Conservation (phyloP, 108 stramenopile genomes). For the Parietichytrium sp. region DNA sequence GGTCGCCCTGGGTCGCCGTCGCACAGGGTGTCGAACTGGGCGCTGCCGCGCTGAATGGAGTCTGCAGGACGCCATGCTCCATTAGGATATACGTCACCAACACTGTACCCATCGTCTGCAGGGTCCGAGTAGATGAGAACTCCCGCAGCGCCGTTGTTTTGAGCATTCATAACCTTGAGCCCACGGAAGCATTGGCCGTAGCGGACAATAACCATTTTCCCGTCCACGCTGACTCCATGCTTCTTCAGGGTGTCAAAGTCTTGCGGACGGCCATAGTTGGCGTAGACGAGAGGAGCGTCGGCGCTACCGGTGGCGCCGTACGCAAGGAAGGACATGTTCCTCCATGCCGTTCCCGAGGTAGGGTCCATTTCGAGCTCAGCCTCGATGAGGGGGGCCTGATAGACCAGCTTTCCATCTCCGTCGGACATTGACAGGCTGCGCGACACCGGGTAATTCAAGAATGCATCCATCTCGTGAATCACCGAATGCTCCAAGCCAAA, state of each 20-base stretch:
- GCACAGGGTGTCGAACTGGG: conserved; percentile 64
- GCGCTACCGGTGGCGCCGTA: conserved; percentile 64
- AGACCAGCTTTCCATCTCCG: conserved; percentile 42
- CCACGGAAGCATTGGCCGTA: conserved; percentile 74
- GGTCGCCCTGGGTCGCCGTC: conserved; percentile 67
- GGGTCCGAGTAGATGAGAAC: conserved; percentile 68
- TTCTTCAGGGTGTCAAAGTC: conserved; percentile 64
- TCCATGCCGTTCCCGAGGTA: conserved; percentile 62
- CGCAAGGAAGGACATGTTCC: conserved; percentile 68
- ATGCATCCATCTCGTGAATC: conserved; percentile 54
- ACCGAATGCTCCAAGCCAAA: conserved; percentile 52
- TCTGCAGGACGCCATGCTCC: conserved; percentile 64
- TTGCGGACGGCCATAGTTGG: conserved; percentile 69
- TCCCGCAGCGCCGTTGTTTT: conserved; percentile 59
- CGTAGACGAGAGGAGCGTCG: conserved; percentile 58
- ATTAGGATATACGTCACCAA: conserved; percentile 61
- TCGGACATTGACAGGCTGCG: conserved; percentile 32
- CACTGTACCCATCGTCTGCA: conserved; percentile 59
- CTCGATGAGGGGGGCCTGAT: conserved; percentile 56
- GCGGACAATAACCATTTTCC: conserved; percentile 63
- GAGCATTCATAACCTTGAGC: conserved; percentile 70
- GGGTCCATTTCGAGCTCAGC: conserved; percentile 53
- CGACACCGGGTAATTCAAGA: conserved; percentile 59
- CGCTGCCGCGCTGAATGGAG: conserved; percentile 66
- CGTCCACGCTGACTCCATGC: conserved; percentile 52